These are phyloP conservation scores for Mikania micrantha DNA, from an alignment of 129 eudicot species.

Conservation along the genomic window DNA sequence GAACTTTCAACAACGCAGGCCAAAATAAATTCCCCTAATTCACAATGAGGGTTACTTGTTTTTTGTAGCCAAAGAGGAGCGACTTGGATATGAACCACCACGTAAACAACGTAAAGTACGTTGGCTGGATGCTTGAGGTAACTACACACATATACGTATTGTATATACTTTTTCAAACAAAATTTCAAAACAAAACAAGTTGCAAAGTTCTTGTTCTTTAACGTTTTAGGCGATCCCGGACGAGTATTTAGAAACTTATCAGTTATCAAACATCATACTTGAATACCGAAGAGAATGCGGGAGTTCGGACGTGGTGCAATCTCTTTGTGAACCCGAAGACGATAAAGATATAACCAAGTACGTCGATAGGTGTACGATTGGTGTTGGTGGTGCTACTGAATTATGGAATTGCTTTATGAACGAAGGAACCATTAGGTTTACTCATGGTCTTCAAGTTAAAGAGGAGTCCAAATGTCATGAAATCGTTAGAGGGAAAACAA, in stretches of 20 bases:
- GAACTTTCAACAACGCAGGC: not conserved
- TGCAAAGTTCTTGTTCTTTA: not conserved
- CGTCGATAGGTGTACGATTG: slow-evolving; percentile 29
- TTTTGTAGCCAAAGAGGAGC: slow-evolving; percentile 69
- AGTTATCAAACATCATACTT: slow-evolving; percentile 41
- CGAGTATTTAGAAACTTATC: slow-evolving; percentile 54
- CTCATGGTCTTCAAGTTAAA: slow-evolving; percentile 63
- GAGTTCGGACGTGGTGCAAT: slow-evolving; percentile 62
- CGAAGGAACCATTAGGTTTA: slow-evolving; percentile 33
- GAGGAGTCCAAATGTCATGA: slow-evolving; percentile 56
- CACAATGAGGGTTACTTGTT: not conserved
- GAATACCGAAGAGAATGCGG: slow-evolving; percentile 91
- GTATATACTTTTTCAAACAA: not conserved
- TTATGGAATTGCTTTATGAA: slow-evolving; percentile 31
- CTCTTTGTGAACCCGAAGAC: slow-evolving; percentile 63
- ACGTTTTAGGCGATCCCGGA: slow-evolving; percentile 55
- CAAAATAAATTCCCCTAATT: not conserved
- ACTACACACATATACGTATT: not conserved
- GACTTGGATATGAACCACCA: slow-evolving; percentile 96
- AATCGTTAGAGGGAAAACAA: slow-evolving; percentile 72
- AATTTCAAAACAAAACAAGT: not conserved
- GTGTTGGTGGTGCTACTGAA: slow-evolving; percentile 35
- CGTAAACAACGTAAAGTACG: slow-evolving; percentile 83
- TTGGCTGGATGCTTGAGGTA: slow-evolving; percentile 97
- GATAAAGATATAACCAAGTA: slow-evolving; percentile 5